Evolutionary conservation across 371 early-diverging fungal genomes (phyloP).

Genomic region (Syncephalastrum racemosum): DNA sequence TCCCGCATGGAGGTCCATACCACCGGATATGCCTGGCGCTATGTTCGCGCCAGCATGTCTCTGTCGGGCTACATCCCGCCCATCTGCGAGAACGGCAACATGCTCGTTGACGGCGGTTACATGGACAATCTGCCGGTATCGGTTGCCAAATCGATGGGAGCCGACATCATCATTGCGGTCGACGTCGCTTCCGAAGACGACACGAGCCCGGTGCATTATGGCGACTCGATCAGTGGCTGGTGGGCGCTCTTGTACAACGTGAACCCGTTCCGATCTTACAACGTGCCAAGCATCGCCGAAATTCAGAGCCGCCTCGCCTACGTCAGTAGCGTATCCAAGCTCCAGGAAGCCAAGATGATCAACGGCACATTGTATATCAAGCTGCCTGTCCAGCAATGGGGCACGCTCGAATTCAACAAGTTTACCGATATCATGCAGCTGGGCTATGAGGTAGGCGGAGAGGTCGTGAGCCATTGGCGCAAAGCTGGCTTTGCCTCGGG

Average conservation of each 20-base stretch:
- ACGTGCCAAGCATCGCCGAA: constrained; percentile 94
- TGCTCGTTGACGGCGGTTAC: constrained; percentile 99
- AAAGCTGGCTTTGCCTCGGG: constrained; percentile 65
- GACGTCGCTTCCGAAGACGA: constrained; percentile 95
- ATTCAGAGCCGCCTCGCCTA: constrained; percentile 97
- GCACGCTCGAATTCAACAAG: constrained; percentile 92
- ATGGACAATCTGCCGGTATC: constrained; percentile 98
- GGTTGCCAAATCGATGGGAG: constrained; percentile 90
- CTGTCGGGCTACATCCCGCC: constrained; percentile 95
- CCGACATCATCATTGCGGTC: constrained; percentile 94
- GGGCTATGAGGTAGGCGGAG: constrained; percentile 91
- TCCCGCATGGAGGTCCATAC: constrained; percentile 94
- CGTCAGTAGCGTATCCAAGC: constrained; percentile 87
- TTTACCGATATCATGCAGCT: constrained; percentile 89
- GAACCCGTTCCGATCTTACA: constrained; percentile 76
- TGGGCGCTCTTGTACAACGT: constrained; percentile 84
- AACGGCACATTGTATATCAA: constrained; percentile 88
- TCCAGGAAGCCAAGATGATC: constrained; percentile 87
- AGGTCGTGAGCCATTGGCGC: constrained; percentile 84
- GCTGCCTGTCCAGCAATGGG: constrained; percentile 88
- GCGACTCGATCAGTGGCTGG: constrained; percentile 96
- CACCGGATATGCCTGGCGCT: constrained; percentile 96
- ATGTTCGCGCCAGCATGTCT: constrained; percentile 98
- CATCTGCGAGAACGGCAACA: constrained; percentile 92
- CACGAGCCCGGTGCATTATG: constrained; percentile 88